Evolutionary conservation across 768 basidiomycete species (phyloP).

Genomic region (Neoboletus magnificus): DNA sequence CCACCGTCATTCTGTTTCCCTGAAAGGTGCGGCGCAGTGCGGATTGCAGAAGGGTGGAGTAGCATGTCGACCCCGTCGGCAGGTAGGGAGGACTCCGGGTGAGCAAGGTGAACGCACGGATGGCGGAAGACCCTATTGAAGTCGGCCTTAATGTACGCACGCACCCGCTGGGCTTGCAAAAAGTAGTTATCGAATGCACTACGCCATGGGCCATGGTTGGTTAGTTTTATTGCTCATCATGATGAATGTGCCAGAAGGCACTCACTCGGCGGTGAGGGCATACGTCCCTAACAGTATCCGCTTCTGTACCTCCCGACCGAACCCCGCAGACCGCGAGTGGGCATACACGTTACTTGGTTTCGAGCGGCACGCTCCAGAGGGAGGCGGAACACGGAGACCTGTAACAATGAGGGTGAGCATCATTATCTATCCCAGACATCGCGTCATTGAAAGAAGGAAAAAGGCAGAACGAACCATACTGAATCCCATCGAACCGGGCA

Average conservation of each 20-base stretch:
- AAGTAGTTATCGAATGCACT: slow-evolving; percentile 99
- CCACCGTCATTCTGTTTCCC: not conserved
- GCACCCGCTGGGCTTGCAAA: slow-evolving; percentile 83
- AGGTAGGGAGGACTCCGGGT: not conserved
- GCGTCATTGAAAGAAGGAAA: not conserved
- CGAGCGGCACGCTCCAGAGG: slow-evolving; percentile 39
- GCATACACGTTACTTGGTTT: slow-evolving; percentile 62
- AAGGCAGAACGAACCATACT: slow-evolving; percentile 58
- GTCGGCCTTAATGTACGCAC: slow-evolving; percentile 67
- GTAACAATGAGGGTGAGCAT: not conserved
- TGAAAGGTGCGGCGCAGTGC: slow-evolving; percentile 68
- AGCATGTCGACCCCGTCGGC: slow-evolving; percentile 67
- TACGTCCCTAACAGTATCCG: slow-evolving; percentile 89
- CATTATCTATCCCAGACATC: not conserved
- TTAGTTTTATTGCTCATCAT: not conserved
- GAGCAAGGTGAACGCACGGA: slow-evolving; percentile 46
- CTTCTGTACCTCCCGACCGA: slow-evolving; percentile 83
- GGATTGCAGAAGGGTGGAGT: slow-evolving; percentile 83
- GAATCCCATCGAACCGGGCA: slow-evolving; percentile 84
- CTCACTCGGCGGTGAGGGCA: slow-evolving; percentile 88
- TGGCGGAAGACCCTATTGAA: slow-evolving; percentile 67
- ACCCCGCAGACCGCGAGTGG: slow-evolving; percentile 61
- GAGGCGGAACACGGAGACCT: slow-evolving; percentile 53
- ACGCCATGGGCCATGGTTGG: not conserved
- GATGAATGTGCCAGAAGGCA: not conserved